These are phyloP conservation scores for Purshia tridentata DNA, from an alignment of 306 rosid genomes.

Conservation along the genomic window DNA sequence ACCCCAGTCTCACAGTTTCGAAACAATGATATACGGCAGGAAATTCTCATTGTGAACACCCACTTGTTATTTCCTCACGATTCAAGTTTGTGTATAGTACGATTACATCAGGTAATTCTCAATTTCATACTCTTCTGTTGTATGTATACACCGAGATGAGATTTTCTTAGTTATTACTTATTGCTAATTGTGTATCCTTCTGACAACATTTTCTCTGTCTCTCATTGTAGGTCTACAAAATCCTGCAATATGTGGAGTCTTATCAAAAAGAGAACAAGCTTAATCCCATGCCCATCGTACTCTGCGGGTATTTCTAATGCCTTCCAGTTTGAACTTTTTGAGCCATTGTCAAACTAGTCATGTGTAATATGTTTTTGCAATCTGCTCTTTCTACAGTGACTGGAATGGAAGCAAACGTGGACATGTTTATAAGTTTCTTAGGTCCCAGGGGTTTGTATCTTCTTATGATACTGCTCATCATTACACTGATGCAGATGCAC, in stretches of 20 bases:
- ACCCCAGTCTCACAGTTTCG: conserved; percentile 40
- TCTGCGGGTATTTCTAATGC: conserved; percentile 70
- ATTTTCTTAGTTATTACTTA: not conserved
- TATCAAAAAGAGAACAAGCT: conserved; percentile 83
- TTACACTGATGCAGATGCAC: conserved; percentile 84
- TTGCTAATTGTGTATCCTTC: conserved; percentile 12
- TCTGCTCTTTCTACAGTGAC: conserved; percentile 53
- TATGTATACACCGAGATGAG: not conserved
- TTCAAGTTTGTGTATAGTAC: conserved; percentile 71
- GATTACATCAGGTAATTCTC: conserved; percentile 63
- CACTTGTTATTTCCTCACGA: conserved; percentile 95
- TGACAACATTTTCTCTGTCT: conserved; percentile 3
- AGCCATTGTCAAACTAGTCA: not conserved
- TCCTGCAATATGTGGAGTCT: conserved; percentile 77
- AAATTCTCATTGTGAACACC: conserved; percentile 87
- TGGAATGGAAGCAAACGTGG: conserved; percentile 99
- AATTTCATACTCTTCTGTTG: not conserved
- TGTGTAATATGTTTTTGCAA: conserved; percentile 7
- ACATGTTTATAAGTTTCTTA: conserved; percentile 85
- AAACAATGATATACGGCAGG: conserved; percentile 48
- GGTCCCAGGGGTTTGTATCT: conserved; percentile 92
- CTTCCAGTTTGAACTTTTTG: not conserved
- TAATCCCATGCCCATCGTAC: conserved; percentile 81
- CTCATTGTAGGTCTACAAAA: conserved; percentile 70
- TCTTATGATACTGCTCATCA: conserved; percentile 95